Conservation (phyloP, 176 grass and related monocot species). For the Aegilops umbellulata region DNA sequence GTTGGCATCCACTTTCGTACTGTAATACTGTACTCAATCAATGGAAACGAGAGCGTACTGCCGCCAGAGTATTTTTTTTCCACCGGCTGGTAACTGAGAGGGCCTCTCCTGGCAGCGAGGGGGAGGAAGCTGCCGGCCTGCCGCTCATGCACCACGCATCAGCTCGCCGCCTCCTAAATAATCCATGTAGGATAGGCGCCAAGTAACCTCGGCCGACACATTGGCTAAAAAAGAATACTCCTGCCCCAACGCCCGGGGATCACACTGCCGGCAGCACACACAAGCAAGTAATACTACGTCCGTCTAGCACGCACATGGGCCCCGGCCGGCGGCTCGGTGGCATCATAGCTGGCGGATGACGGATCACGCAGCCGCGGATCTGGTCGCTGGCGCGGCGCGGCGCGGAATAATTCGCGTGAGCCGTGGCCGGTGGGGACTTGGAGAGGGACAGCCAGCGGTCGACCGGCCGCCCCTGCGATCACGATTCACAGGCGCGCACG, state of each 20-base stretch:
- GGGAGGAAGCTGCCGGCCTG: neutral
- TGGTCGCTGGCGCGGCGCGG: conserved; percentile 12
- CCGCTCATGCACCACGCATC: neutral
- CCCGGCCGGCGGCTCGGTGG: neutral
- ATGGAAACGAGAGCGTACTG: neutral
- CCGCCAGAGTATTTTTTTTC: neutral
- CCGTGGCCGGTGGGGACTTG: neutral
- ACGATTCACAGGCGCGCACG: neutral
- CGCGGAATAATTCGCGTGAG: conserved; percentile 35
- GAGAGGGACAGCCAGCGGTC: neutral
- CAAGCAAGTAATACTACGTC: neutral
- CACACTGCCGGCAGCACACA: neutral
- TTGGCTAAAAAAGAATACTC: too few species aligned
- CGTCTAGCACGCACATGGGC: neutral
- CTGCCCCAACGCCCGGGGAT: neutral
- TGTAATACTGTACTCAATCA: too few species aligned
- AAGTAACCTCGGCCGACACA: too few species aligned
- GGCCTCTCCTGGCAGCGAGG: too few species aligned
- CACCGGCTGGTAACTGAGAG: neutral
- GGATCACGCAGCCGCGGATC: conserved; percentile 30
- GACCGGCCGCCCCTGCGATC: neutral
- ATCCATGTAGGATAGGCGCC: too few species aligned
- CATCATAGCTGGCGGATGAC: conserved; percentile 33
- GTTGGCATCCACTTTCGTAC: too few species aligned
- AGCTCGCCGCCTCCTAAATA: neutral